Evolutionary conservation across 2,329 filamentous ascomycete species (phyloP).

Genomic region (Diaporthe longicolla): DNA sequence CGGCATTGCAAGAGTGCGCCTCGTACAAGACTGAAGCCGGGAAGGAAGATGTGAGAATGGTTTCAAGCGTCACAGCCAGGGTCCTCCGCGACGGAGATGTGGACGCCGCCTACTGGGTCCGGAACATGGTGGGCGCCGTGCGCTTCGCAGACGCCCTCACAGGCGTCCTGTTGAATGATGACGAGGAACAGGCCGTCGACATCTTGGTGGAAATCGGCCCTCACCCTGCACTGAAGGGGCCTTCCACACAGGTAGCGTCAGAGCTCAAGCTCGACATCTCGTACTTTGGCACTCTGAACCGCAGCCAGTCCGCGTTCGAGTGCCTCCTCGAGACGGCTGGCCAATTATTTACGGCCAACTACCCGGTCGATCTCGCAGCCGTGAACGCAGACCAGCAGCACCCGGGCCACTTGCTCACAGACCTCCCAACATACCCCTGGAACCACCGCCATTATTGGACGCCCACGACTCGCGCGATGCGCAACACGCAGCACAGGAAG

Average conservation of each 20-base stretch:
- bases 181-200: constrained; percentile 36
- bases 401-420: not conserved
- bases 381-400: constrained; percentile 6
- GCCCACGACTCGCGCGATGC: constrained; percentile 38
- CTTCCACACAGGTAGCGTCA: not conserved
- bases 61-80: constrained; percentile 7
- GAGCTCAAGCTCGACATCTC: constrained; percentile 3
- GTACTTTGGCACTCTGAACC: not conserved
- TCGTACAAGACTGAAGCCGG: not conserved
- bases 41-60: not conserved
- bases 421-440: constrained; percentile 40
- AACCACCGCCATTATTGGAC: constrained; percentile 41
- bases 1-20: constrained; percentile 29
- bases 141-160: constrained; percentile 50
- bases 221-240: constrained; percentile 55
- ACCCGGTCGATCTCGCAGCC: constrained; percentile 10
- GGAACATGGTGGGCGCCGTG: constrained; percentile 54
- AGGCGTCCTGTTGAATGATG: not conserved
- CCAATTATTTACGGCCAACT: not conserved
- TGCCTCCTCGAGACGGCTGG: constrained; percentile 17
- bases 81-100: constrained; percentile 12
- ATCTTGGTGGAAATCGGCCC: constrained; percentile 51
- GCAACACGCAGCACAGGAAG: constrained; percentile 10
- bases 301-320: not conserved
- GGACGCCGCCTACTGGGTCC: constrained; percentile 47